A percentile compares a stretch with the other conserved stretches of the same genome.
Evolutionary conservation across 768 basidiomycete species (phyloP).

Genomic region (Serendipita sp.): DNA sequence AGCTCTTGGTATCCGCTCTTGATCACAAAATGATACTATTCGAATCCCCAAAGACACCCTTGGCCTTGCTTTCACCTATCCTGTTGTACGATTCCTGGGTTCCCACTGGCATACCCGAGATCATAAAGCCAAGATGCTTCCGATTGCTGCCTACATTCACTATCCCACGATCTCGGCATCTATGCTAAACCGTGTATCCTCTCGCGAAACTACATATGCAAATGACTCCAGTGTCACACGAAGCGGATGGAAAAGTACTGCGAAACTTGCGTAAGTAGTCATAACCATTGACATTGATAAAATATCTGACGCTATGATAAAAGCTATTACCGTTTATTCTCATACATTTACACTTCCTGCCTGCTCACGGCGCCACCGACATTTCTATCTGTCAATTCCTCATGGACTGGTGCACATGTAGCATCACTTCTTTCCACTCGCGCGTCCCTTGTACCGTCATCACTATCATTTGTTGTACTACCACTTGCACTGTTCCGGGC

Average conservation of each 20-base stretch:
- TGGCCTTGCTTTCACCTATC: conserved; percentile 95
- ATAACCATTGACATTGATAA: neutral
- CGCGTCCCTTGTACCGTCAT: neutral
- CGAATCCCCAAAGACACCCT: conserved; percentile 60
- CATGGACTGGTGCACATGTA: conserved; percentile 84
- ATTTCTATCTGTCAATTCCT: conserved; percentile 86
- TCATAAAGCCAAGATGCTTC: conserved; percentile 21
- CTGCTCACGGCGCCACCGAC: conserved; percentile 42
- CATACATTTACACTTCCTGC: conserved; percentile 63
- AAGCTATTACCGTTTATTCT: conserved; percentile 83
- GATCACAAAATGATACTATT: conserved; percentile 9
- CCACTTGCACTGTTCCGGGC: neutral
- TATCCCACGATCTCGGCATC: conserved; percentile 93
- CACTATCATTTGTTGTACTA: neutral
- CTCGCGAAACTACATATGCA: conserved; percentile 22
- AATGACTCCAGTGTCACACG: conserved; percentile 20
- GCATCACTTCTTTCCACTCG: conserved; percentile 44
- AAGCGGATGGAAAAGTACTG: conserved; percentile 20
- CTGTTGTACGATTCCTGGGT: conserved; percentile 48
- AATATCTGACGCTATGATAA: neutral
- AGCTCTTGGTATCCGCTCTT: neutral
- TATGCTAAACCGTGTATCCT: conserved; percentile 70
- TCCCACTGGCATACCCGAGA: conserved; percentile 9
- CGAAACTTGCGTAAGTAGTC: conserved; percentile 26
- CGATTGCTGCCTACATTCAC: conserved; percentile 84